phyloP scores from a whole-genome alignment of 2,329 filamentous ascomycete genomes.

The Talaromyces sp. region DNA sequence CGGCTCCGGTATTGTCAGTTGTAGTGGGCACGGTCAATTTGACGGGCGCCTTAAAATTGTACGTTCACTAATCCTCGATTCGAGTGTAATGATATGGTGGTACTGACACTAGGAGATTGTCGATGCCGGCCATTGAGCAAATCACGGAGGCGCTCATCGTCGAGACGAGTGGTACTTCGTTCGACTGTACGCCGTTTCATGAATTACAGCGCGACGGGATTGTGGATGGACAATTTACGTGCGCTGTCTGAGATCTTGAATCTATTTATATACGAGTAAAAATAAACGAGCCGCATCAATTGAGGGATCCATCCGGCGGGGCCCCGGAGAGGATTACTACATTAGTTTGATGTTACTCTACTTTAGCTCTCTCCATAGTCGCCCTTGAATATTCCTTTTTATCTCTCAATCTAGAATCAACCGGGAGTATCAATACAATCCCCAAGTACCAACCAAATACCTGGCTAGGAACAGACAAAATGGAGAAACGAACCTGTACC shows the following conservation, averaged over 20 bases:
- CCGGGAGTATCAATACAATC: neutral
- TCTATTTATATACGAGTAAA: neutral
- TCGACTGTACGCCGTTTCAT: constrained; percentile 49
- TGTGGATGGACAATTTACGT: constrained; percentile 39
- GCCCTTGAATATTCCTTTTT: neutral
- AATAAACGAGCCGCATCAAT: neutral
- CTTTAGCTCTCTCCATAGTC: neutral
- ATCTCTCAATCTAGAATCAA: neutral
- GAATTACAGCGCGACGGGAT: constrained; percentile 60
- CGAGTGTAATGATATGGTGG: neutral
- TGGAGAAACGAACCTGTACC: constrained; percentile 9
- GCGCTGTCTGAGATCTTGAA: neutral
- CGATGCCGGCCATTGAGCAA: neutral
- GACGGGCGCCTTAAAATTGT: neutral
- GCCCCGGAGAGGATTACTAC: neutral
- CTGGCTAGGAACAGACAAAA: neutral
- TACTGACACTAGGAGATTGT: neutral
- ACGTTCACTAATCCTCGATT: neutral
- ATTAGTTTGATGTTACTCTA: too few species aligned
- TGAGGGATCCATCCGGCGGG: neutral
- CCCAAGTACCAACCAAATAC: neutral
- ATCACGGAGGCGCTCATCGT: constrained; percentile 1
- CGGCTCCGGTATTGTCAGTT: neutral
- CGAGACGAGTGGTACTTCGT: neutral
- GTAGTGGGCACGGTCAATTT: constrained; percentile 3